phyloP scores from a whole-genome alignment of 495 filamentous ascomycete genomes.

The Physcia stellaris region DNA sequence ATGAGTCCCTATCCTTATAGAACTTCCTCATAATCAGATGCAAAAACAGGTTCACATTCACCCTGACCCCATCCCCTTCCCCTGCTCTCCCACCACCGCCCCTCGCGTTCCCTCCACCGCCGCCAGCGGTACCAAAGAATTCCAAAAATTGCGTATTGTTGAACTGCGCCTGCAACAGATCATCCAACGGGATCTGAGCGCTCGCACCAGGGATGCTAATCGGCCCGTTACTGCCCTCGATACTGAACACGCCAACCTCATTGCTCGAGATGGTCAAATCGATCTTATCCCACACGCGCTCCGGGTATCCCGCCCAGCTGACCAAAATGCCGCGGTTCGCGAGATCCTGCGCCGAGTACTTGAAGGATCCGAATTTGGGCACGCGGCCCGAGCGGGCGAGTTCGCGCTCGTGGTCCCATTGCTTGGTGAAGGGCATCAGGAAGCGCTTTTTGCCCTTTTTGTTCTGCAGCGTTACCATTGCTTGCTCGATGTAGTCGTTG shows the following conservation, averaged over 20 bases:
- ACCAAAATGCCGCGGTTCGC: conserved; percentile 90
- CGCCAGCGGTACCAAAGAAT: conserved; percentile 86
- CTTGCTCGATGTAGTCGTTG: conserved; percentile 98
- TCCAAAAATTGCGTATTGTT: conserved; percentile 91
- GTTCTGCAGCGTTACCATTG: conserved; percentile 95
- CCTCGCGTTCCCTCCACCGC: too few species aligned
- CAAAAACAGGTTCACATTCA: conserved; percentile 92
- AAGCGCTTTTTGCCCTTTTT: conserved; percentile 94
- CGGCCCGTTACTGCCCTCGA: conserved; percentile 83
- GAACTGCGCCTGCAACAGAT: conserved; percentile 91
- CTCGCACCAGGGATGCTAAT: conserved; percentile 95
- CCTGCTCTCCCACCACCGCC: too few species aligned
- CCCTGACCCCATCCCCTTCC: conserved; percentile 66
- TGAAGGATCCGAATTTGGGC: conserved; percentile 94
- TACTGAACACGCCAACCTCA: conserved; percentile 83
- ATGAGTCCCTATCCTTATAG: conserved; percentile 46
- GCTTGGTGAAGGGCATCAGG: conserved; percentile 93
- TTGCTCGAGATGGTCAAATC: conserved; percentile 91
- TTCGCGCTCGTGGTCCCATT: conserved; percentile 96
- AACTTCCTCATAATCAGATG: conserved; percentile 98
- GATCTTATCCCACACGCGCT: conserved; percentile 80
- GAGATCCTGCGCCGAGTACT: conserved; percentile 81
- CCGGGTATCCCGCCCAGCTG: conserved; percentile 67
- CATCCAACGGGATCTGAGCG: conserved; percentile 80
- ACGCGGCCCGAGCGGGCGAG: conserved; percentile 80